Evolutionary conservation across 768 basidiomycete species (phyloP).

Genomic region (Naganishia friedmannii): DNA sequence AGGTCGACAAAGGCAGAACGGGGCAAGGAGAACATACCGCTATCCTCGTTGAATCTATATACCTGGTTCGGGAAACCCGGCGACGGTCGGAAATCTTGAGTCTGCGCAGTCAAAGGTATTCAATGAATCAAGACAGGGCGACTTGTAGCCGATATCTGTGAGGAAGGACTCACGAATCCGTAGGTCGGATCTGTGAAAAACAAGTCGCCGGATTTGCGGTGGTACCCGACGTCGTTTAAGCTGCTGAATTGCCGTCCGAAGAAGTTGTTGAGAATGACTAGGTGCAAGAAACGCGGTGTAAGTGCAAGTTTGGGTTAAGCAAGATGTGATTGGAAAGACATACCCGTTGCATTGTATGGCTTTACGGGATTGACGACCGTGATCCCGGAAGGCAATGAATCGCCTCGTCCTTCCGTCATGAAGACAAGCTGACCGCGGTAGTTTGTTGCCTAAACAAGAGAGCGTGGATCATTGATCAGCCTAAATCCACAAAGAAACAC

Average conservation of each 20-base stretch:
- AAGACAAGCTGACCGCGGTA: conserved; percentile 63
- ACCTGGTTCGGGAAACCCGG: conserved; percentile 72
- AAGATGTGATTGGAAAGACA: conserved; percentile 40
- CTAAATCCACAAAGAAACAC: neutral
- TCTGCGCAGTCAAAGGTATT: conserved; percentile 54
- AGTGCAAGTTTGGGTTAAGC: neutral
- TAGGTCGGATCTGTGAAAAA: conserved; percentile 74
- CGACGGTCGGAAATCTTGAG: conserved; percentile 65
- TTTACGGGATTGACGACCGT: conserved; percentile 64
- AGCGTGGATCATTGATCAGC: neutral
- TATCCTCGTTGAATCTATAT: conserved; percentile 69
- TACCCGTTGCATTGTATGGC: conserved; percentile 64
- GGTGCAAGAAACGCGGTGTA: conserved; percentile 19
- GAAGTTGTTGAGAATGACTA: conserved; percentile 67
- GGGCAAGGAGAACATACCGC: conserved; percentile 7
- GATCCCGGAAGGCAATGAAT: conserved; percentile 61
- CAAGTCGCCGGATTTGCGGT: conserved; percentile 63
- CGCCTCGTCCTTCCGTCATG: conserved; percentile 65
- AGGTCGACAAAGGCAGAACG: neutral
- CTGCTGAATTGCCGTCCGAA: conserved; percentile 79
- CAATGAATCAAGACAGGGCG: neutral
- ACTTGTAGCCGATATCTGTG: neutral
- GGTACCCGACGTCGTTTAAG: conserved; percentile 72
- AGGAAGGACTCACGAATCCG: conserved; percentile 38
- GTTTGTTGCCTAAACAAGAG: conserved; percentile 49